These are phyloP conservation scores for Amyloporia xantha DNA, from an alignment of 768 basidiomycete genomes.

Conservation along the genomic window DNA sequence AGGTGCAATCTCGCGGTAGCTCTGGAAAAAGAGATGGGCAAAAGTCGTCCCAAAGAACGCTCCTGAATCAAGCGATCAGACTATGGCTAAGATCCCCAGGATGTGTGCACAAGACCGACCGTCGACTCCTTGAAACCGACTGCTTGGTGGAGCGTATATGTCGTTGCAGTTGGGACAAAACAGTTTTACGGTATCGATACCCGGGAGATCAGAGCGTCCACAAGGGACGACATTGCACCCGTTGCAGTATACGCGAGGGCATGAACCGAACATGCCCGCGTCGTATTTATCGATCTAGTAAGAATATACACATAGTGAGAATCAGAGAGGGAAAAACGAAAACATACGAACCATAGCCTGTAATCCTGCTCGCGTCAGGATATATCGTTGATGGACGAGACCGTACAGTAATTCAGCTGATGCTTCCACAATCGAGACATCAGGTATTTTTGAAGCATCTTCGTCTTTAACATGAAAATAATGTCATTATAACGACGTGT, in stretches of 20 bases:
- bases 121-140: slow-evolving; percentile 92
- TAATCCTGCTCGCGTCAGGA: slow-evolving; percentile 89
- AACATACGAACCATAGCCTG: slow-evolving; percentile 74
- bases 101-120: slow-evolving; percentile 67
- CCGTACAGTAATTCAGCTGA: slow-evolving; percentile 97
- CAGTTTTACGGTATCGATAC: slow-evolving; percentile 94
- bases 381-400: slow-evolving; percentile 95
- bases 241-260: slow-evolving; percentile 92
- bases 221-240: slow-evolving; percentile 89
- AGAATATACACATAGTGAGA: slow-evolving; percentile 15
- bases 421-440: slow-evolving; percentile 96
- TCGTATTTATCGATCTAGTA: slow-evolving; percentile 93
- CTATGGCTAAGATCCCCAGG: too few species aligned
- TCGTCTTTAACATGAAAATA: slow-evolving; percentile 47
- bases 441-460: slow-evolving; percentile 92
- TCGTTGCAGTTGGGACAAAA: slow-evolving; percentile 99
- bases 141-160: slow-evolving; percentile 92
- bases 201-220: slow-evolving; percentile 92
- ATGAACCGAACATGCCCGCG: slow-evolving; percentile 81
- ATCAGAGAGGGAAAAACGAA: neutral
- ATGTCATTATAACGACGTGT: slow-evolving; percentile 14
- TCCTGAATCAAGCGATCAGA: slow-evolving; percentile 39
- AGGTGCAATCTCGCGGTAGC: slow-evolving; percentile 90
- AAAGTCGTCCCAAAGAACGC: slow-evolving; percentile 99
- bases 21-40: slow-evolving; percentile 95